A percentile compares a stretch with the other conserved stretches of the same genome.
phyloP scores from a whole-genome alignment of 208 protist genomes.

The Willaertia magna region DNA sequence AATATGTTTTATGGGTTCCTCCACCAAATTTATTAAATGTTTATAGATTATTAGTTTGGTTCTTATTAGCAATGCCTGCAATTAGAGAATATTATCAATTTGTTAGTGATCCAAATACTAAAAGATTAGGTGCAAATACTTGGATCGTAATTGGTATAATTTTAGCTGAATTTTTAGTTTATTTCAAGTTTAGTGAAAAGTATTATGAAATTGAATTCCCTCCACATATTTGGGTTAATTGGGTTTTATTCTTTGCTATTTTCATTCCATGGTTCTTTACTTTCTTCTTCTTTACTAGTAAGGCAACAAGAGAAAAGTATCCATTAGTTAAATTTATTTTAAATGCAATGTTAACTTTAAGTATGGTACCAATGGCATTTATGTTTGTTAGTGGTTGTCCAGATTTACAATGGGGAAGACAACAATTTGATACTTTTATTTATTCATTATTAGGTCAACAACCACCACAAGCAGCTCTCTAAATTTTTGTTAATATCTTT shows the following conservation, averaged over 20 bases:
- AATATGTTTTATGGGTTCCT: constrained; percentile 75
- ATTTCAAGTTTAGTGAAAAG: not conserved
- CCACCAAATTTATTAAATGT: constrained; percentile 67
- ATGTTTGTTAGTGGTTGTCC: not conserved
- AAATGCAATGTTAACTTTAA: not conserved
- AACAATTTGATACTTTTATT: not conserved
- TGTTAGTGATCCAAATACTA: constrained; percentile 31
- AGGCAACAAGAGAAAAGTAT: not conserved
- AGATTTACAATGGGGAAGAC: not conserved
- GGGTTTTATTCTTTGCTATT: not conserved
- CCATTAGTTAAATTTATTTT: not conserved
- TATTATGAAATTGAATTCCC: not conserved
- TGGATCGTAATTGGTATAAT: not conserved
- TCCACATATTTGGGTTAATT: not conserved
- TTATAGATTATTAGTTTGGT: constrained; percentile 63
- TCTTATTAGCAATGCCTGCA: constrained; percentile 55
- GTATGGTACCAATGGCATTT: not conserved
- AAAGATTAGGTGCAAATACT: not conserved
- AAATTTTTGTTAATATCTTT: no score
- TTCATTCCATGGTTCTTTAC: not conserved
- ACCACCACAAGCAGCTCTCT: no score
- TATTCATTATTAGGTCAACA: not conserved
- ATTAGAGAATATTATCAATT: constrained; percentile 82
- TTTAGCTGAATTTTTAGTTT: not conserved
- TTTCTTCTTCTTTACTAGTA: not conserved